These are phyloP conservation scores for Globisporangium acanthophoron DNA, from an alignment of 352 stramenopile genomes.

Conservation along the genomic window DNA sequence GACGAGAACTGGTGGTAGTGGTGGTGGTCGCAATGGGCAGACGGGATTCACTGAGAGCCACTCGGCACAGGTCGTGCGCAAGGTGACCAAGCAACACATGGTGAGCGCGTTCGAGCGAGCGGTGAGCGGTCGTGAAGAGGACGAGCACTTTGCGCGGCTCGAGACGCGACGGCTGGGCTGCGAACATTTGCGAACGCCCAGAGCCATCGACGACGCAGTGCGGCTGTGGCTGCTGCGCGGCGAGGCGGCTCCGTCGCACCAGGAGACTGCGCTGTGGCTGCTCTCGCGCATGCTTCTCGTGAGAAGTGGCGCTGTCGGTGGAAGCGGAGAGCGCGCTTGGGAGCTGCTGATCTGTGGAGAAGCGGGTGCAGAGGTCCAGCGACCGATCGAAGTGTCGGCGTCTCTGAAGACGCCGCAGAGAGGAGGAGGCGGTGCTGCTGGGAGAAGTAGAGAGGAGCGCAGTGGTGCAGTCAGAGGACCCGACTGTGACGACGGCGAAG, in stretches of 20 bases:
- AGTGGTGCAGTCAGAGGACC: neutral
- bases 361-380: slow-evolving; percentile 3
- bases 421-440: neutral
- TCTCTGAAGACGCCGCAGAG: neutral
- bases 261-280: slow-evolving; percentile 53
- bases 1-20: neutral
- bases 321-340: neutral
- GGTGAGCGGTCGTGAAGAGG: slow-evolving; percentile 9
- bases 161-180: neutral
- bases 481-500: neutral
- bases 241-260: slow-evolving; percentile 25
- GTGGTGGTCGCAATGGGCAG: neutral
- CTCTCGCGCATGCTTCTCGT: slow-evolving; percentile 42
- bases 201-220: slow-evolving; percentile 19
- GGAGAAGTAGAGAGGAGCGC: neutral
- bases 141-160: slow-evolving; percentile 6
- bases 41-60: neutral
- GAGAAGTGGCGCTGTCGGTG: neutral
- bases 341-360: slow-evolving; percentile 16
- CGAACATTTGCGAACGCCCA: neutral
- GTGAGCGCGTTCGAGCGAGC: slow-evolving; percentile 30
- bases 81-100: slow-evolving; percentile 51
- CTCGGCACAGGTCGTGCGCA: slow-evolving; percentile 1
- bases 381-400: neutral
- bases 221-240: slow-evolving; percentile 25